Evolutionary conservation across 2,329 filamentous ascomycete genomes (phyloP).

Genomic region (Botrytis paeoniae): DNA sequence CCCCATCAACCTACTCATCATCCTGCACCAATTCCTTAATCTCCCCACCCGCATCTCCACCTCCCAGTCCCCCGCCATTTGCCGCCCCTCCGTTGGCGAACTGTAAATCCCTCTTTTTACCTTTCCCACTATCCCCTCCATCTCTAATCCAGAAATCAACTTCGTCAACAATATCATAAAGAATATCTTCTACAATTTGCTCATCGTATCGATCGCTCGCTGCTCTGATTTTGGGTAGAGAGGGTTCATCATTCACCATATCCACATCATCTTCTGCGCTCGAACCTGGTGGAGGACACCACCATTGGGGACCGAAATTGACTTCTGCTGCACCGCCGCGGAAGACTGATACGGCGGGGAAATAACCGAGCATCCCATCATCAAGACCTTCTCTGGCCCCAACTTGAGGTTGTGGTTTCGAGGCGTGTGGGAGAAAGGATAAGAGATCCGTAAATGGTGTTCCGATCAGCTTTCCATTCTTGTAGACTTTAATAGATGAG

Average conservation of each 20-base stretch:
- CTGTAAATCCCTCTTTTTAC: conserved; percentile 26
- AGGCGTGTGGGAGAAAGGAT: conserved; percentile 88
- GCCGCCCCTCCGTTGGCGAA: conserved; percentile 24
- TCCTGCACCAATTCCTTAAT: conserved; percentile 66
- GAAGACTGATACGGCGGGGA: conserved; percentile 89
- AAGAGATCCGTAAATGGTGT: conserved; percentile 85
- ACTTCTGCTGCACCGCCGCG: conserved; percentile 86
- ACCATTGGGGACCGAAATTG: conserved; percentile 93
- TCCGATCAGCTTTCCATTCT: conserved; percentile 84
- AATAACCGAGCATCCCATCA: conserved; percentile 93
- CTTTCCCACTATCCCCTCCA: conserved; percentile 33
- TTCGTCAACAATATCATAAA: conserved; percentile 93
- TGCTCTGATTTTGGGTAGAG: conserved; percentile 41
- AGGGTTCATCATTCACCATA: conserved; percentile 42
- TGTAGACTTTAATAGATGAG: conserved; percentile 85
- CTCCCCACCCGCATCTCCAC: conserved; percentile 44
- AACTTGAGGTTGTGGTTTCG: conserved; percentile 65
- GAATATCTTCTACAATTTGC: conserved; percentile 90
- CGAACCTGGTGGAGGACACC: conserved; percentile 71
- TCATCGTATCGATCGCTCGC: conserved; percentile 81
- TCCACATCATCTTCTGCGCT: conserved; percentile 47
- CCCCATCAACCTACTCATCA: conserved; percentile 41
- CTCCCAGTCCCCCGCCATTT: conserved; percentile 26
- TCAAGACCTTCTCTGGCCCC: conserved; percentile 85
- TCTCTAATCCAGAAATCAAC: conserved; percentile 82